phyloP scores from a whole-genome alignment of 2,329 filamentous ascomycete species.

The Fusarium globosum region DNA sequence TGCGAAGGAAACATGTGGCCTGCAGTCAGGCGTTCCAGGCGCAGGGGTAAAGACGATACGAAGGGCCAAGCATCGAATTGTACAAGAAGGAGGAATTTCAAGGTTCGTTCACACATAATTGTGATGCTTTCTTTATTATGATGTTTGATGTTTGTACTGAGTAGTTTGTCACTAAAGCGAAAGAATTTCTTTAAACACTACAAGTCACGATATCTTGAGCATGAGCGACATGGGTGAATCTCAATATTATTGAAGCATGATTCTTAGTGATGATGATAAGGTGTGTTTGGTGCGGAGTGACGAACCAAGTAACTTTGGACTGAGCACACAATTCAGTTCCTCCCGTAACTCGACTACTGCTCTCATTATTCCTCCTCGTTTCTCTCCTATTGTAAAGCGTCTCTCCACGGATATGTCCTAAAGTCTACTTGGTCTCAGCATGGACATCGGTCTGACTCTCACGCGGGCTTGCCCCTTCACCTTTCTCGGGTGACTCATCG shows the following conservation, averaged over 20 bases:
- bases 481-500: background rate
- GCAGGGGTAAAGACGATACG: constrained; percentile 37
- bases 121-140: constrained; percentile 20
- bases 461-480: background rate
- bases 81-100: constrained; percentile 1
- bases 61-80: constrained; percentile 13
- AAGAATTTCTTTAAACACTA: constrained; percentile 25
- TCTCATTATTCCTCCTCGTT: too few species aligned
- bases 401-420: background rate
- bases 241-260: background rate
- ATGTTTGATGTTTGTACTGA: constrained; percentile 19
- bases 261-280: background rate
- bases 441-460: background rate
- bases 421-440: background rate
- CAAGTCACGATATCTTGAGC: background rate
- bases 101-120: constrained; percentile 7
- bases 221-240: background rate
- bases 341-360: too few species aligned
- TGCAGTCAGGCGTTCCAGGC: constrained; percentile 45
- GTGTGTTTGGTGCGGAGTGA: background rate
- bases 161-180: constrained; percentile 31
- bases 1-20: constrained; percentile 31
- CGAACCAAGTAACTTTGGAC: background rate
- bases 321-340: background rate
- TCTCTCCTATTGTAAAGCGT: background rate